Conservation (phyloP, 176 grass and related monocot genomes). For the Hordeum marinum region DNA sequence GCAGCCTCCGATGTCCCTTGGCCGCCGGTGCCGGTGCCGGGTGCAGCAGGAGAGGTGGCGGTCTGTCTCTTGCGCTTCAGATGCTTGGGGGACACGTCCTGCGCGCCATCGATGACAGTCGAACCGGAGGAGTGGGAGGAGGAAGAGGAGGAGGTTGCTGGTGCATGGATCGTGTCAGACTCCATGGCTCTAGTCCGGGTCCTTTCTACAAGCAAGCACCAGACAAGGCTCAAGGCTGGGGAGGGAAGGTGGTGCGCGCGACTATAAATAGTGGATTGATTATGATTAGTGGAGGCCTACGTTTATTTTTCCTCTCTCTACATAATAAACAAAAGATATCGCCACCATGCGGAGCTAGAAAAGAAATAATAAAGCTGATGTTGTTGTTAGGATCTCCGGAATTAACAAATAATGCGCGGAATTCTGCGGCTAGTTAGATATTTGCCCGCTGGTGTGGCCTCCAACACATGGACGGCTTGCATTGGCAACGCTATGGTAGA, state of each 20-base stretch:
- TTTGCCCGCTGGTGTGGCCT: neutral
- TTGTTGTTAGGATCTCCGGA: neutral
- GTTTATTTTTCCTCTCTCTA: neutral
- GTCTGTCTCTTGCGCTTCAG: slow-evolving; percentile 17
- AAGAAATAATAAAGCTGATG: neutral
- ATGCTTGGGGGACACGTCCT: slow-evolving; percentile 4
- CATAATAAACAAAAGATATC: neutral
- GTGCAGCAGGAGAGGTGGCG: neutral
- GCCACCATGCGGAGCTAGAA: neutral
- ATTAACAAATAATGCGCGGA: neutral
- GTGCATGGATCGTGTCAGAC: slow-evolving; percentile 33
- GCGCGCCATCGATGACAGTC: slow-evolving; percentile 26
- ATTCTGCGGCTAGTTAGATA: neutral
- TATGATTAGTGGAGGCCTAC: neutral
- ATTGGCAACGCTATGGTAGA: neutral
- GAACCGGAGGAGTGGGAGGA: slow-evolving; percentile 12
- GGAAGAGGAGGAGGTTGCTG: slow-evolving; percentile 27
- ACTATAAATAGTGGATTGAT: slow-evolving; percentile 36
- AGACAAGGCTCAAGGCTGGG: neutral
- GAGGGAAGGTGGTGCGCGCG: neutral
- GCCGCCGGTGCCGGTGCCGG: neutral
- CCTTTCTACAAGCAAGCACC: neutral
- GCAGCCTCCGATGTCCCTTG: neutral
- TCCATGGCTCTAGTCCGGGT: slow-evolving; percentile 17
- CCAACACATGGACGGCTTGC: neutral